Conservation (phyloP, 1,139 yeast species). For the Saccharomyces uvarum region DNA sequence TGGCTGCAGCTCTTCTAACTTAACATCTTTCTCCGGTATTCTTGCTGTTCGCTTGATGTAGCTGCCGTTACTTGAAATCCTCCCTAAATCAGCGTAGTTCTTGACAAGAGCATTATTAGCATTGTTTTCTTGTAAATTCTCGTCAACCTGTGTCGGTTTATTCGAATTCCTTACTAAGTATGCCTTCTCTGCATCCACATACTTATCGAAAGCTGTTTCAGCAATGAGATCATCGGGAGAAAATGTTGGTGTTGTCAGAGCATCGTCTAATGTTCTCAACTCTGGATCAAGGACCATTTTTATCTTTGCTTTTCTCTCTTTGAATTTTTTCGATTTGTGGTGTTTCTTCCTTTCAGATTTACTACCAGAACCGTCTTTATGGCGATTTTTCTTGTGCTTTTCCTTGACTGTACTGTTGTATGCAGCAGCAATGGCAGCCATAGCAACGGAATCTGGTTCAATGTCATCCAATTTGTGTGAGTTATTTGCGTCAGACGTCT, state of each 20-base stretch:
- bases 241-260: constrained; percentile 8
- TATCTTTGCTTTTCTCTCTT: constrained; percentile 14
- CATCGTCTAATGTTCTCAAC: constrained; percentile 42
- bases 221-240: background rate
- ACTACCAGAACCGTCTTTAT: constrained; percentile 7
- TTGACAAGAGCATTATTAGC: background rate
- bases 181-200: background rate
- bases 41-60: background rate
- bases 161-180: background rate
- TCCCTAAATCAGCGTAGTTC: background rate
- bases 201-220: background rate
- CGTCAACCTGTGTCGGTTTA: background rate
- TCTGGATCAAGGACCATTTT: constrained; percentile 52
- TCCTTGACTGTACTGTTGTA: constrained; percentile 18
- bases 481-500: background rate
- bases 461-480: background rate
- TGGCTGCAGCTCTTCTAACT: constrained; percentile 6
- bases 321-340: constrained; percentile 6
- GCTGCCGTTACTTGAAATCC: background rate
- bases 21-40: background rate
- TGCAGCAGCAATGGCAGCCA: constrained; percentile 31
- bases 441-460: constrained; percentile 23
- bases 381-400: constrained; percentile 15
- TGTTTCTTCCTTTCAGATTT: constrained; percentile 9
- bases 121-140: background rate